Percentiles rank a stretch among this genome's conserved stretches.
phyloP scores from a whole-genome alignment of 495 filamentous ascomycete genomes.

The Neurospora discreta region DNA sequence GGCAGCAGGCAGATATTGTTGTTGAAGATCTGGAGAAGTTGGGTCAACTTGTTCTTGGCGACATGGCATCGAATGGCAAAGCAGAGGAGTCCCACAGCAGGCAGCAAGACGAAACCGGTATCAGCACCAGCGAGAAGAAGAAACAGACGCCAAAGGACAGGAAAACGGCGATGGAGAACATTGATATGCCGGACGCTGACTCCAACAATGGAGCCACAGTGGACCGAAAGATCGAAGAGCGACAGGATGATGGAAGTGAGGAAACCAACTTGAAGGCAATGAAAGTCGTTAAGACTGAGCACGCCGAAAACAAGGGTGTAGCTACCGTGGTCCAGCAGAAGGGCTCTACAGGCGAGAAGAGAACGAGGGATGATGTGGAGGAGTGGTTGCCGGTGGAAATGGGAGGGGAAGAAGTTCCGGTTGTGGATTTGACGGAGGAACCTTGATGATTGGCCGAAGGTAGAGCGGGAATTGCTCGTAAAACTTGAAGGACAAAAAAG shows the following conservation, averaged over 20 bases:
- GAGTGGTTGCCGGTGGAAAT: not conserved
- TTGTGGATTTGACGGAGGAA: not conserved
- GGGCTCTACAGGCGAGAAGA: not conserved
- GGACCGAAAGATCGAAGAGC: not conserved
- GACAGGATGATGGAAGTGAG: not conserved
- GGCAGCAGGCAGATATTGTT: not conserved
- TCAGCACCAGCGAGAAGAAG: not conserved
- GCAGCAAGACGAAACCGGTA: not conserved
- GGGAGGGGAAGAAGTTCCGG: not conserved
- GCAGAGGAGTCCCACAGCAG: not conserved
- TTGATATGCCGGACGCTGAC: not conserved
- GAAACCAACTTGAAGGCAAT: not conserved
- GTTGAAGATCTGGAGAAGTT: not conserved
- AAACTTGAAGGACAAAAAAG: not conserved
- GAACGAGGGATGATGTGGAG: not conserved
- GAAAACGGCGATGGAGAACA: not conserved
- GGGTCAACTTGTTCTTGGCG: not conserved
- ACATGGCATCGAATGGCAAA: not conserved
- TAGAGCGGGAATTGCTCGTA: not conserved
- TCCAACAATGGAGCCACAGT: not conserved
- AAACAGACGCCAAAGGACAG: not conserved
- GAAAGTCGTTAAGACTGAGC: not conserved
- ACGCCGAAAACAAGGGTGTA: not conserved
- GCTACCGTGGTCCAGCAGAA: not conserved
- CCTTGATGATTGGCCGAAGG: not conserved